These are phyloP conservation scores for Solanum appendiculatum DNA, from an alignment of 257 asterid species.

Conservation along the genomic window DNA sequence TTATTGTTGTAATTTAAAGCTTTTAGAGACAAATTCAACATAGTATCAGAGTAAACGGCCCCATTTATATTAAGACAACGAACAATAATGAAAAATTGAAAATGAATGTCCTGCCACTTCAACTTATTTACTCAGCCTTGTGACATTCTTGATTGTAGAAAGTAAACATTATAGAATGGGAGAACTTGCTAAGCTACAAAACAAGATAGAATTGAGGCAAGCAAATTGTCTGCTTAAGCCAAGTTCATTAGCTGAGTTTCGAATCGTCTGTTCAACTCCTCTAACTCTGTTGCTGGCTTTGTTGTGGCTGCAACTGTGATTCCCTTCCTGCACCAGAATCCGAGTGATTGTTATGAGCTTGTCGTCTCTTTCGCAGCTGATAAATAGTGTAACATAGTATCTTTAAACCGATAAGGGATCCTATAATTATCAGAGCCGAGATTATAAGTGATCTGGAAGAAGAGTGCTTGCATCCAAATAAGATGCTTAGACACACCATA, in stretches of 20 bases:
- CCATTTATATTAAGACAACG: background rate
- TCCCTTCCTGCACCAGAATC: slow-evolving; percentile 1
- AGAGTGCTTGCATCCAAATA: slow-evolving; percentile 42
- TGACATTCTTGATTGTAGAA: background rate
- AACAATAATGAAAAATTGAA: background rate
- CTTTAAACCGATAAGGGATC: slow-evolving; percentile 22
- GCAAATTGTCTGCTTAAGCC: background rate
- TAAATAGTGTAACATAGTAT: slow-evolving; percentile 19
- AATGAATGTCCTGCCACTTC: background rate
- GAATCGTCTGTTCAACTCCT: background rate
- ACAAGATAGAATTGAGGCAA: background rate
- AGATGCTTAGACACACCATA: slow-evolving; percentile 44
- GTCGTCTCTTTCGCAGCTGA: slow-evolving; percentile 1
- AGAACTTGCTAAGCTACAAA: background rate
- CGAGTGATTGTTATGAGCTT: background rate
- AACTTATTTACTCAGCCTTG: background rate
- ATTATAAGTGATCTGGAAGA: slow-evolving; percentile 23
- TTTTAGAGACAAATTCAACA: background rate
- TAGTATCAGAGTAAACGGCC: background rate
- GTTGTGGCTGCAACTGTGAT: background rate
- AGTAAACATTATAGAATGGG: background rate
- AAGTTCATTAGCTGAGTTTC: background rate
- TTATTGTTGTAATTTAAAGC: background rate
- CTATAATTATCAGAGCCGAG: slow-evolving; percentile 34
- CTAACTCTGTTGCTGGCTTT: background rate